phyloP scores from a whole-genome alignment of 2,329 filamentous ascomycete species.

The Cercospora sesami region DNA sequence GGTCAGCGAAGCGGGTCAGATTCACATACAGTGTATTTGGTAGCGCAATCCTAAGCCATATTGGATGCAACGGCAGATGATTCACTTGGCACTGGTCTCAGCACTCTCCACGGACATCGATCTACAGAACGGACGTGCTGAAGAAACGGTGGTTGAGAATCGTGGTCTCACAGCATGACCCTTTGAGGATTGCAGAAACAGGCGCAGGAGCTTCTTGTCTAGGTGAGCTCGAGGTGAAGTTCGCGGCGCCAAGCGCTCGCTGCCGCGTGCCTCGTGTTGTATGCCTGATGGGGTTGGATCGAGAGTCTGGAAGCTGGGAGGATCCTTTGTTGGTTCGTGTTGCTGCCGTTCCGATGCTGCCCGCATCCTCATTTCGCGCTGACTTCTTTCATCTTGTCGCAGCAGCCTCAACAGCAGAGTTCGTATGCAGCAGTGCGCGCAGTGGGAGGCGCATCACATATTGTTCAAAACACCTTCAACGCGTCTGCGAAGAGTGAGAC shows the following conservation, averaged over 20 bases:
- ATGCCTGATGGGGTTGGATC: not conserved
- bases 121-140: not conserved
- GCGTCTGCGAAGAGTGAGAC: not conserved
- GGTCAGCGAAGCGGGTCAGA: not conserved
- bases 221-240: not conserved
- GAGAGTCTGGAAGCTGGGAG: not conserved
- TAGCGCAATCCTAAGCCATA: not conserved
- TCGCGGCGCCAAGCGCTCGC: not conserved
- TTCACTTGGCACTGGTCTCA: not conserved
- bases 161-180: not conserved
- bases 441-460: not conserved
- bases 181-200: too few relatives aligned
- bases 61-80: not conserved
- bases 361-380: not conserved
- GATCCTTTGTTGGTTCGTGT: conserved; percentile 1
- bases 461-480: not conserved
- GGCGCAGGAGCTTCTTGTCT: not conserved
- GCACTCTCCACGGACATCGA: not conserved
- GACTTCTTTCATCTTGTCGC: too few relatives aligned
- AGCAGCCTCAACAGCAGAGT: not conserved
- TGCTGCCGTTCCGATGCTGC: not conserved
- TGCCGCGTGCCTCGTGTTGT: not conserved
- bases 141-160: not conserved
- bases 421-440: not conserved
- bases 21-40: not conserved